Conservation (phyloP, 129 eudicot species). For the Helichrysum umbraculigerum region DNA sequence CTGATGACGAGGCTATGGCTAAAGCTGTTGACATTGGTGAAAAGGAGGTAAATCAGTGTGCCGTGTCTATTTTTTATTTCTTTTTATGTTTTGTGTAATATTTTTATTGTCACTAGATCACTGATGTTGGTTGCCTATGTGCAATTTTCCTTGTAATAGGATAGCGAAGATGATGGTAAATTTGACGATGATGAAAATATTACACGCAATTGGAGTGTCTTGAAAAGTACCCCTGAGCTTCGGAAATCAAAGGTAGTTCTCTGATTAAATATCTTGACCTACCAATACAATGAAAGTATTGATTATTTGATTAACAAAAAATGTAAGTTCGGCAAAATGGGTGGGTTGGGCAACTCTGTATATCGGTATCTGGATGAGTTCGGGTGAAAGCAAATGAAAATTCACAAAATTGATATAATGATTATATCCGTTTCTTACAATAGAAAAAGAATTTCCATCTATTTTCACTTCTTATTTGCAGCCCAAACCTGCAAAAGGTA, state of each 20-base stretch:
- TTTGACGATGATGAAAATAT: constrained; percentile 75
- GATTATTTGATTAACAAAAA: neutral
- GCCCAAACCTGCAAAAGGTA: constrained; percentile 72
- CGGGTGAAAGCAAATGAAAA: neutral
- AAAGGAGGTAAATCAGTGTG: constrained; percentile 65
- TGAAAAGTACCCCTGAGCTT: constrained; percentile 80
- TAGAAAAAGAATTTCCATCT: neutral
- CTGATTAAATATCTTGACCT: neutral
- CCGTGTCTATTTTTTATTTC: constrained; percentile 4
- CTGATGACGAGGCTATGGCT: constrained; percentile 93
- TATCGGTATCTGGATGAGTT: neutral
- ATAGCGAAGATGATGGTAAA: constrained; percentile 63
- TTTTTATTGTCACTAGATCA: neutral
- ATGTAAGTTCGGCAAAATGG: neutral
- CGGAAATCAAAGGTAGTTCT: constrained; percentile 76
- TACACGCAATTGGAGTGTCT: constrained; percentile 86
- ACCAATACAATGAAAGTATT: neutral
- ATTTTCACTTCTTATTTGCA: constrained; percentile 32
- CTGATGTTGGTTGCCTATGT: constrained; percentile 8
- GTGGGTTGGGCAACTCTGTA: neutral
- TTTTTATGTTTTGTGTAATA: neutral
- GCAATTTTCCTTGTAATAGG: constrained; percentile 35
- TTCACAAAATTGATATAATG: neutral
- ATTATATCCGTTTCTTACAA: neutral
- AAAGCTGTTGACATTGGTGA: constrained; percentile 96